Evolutionary conservation across 495 filamentous ascomycete genomes (phyloP), one percentile per base, ranked within the genome.

Genomic region (Hamigera avellanea): DNA sequence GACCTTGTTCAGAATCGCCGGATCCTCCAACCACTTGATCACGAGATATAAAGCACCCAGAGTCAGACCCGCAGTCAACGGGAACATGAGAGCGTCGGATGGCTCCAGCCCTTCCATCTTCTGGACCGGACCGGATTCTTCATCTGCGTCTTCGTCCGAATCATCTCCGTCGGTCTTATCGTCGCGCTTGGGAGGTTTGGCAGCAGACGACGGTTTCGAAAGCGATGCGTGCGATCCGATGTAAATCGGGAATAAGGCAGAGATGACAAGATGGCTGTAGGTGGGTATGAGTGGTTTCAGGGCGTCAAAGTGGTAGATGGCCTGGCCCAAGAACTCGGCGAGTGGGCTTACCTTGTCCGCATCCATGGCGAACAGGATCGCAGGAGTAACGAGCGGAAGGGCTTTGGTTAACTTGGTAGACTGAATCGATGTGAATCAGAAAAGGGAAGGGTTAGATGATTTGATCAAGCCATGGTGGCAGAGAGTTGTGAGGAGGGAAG

Each of bases 11-110:
- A 98, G 48, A 8, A 91, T 59, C 8, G 74, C 66, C 0, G 89
- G 78, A 48, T 93, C 83, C 44, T 91, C 71, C 17, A 93, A 69
- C 71, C 80, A 93, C 48, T 93, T 85, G 53, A 96, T 86, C 35
- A 95, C 66, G 48, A 88, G 75, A 59, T 95, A 96, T 9, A 98
- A 67, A 0, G 76, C 79, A 19, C 78, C 67, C 8, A 98, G 73
- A 0, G 79, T 74, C 2, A 61, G 40, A 4, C 79, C 91, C 7
- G 86, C 89, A 23, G 83, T 59, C n/a, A 95, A 44, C 6, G 91
- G 91, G 34, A 95, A 81, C 56, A 91, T 64, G 44, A 96, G 67
- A 21, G 86, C 91, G 61, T 96, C 91, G 0, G 73, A 79, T 2
- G 85, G 80, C 14, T 67, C 63, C 21, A 98, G 58, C 1, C 82